These are phyloP conservation scores for Phyllachora maydis DNA, from an alignment of 2,329 filamentous ascomycete genomes.

Conservation along the genomic window DNA sequence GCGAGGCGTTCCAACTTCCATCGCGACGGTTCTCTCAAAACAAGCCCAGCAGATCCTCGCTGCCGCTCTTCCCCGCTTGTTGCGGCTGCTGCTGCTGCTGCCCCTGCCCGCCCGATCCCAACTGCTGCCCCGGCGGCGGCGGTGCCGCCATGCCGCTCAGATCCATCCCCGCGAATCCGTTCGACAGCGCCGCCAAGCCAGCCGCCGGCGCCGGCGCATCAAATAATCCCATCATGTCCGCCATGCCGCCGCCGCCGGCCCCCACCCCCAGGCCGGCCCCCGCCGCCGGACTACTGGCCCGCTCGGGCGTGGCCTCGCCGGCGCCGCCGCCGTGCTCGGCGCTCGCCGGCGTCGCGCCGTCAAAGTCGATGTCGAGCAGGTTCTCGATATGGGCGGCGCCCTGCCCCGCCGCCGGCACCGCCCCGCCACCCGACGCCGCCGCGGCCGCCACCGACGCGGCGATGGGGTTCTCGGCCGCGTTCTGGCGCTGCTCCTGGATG, in stretches of 20 bases:
- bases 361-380: slow-evolving; percentile 50
- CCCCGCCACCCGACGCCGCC: slow-evolving; percentile 36
- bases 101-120: slow-evolving; percentile 12
- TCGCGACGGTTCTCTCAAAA: slow-evolving; percentile 16
- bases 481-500: slow-evolving; percentile 87
- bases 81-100: too few species aligned
- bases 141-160: slow-evolving; percentile 45
- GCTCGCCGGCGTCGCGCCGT: slow-evolving; percentile 80
- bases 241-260: slow-evolving; percentile 25
- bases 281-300: slow-evolving; percentile 39
- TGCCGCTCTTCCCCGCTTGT: slow-evolving; percentile 26
- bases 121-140: slow-evolving; percentile 35
- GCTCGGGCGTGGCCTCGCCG: slow-evolving; percentile 55
- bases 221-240: slow-evolving; percentile 50
- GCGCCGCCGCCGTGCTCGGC: slow-evolving; percentile 46
- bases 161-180: slow-evolving; percentile 68
- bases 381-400: slow-evolving; percentile 90
- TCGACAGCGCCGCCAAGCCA: slow-evolving; percentile 74
- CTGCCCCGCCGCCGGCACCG: slow-evolving; percentile 23
- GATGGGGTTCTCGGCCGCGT: slow-evolving; percentile 83
- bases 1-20: background rate
- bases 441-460: slow-evolving; percentile 62
- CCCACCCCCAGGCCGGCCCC: slow-evolving; percentile 9
- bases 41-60: slow-evolving; percentile 37
- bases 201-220: slow-evolving; percentile 37